Evolutionary conservation across 495 filamentous ascomycete genomes (phyloP), one percentile per base, ranked within the genome.

Genomic region (Lasiosphaeria miniovina): DNA sequence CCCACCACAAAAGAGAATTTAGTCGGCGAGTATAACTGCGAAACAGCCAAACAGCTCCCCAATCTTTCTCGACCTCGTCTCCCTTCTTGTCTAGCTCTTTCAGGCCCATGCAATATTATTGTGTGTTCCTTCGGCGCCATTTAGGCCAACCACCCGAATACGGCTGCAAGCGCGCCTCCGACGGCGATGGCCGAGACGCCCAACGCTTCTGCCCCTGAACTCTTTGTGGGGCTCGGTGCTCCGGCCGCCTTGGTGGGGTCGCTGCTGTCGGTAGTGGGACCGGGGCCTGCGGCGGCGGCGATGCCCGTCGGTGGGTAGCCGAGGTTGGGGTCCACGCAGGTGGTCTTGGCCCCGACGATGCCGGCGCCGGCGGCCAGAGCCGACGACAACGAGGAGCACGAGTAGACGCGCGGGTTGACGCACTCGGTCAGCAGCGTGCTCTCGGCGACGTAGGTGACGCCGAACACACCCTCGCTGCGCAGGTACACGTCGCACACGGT

Each of bases 401-500:
- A 9, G 54, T 46, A 48, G 6, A 24, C 54, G 41, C 54, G 54
- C 38, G 54, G 54, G 33, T 56, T 40, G 36, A 56, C 41, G 54
- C 54, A 56, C 41, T 56, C 35, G 36, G 38, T 45, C 14, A 45
- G 24, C 3, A 46, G 36, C 36, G 24, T 35, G 11, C 14, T 32
- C 40, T 56, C 54, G 24, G n/a, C 38, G n/a, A 32, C 17, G 38
- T 32, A 32, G n/a, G 2, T 5, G 6, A 45, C 54, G 10, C 54
- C 54, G 3, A 33, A 35, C 38, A 33, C 41, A 0, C 38, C 41
- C 12, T 48, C 54, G 40, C 8, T 12, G n/a, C 15, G 4, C 1
- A 56, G 54, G 40, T 48, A 56, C 38, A 56, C 54, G 41, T 56
- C 54, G 24, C 40, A 46, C 12, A 56, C 54, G 36, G 54, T 56